Percentiles rank a stretch among this genome's conserved stretches.
These are phyloP conservation scores for Cephalotrichum gorgonifer DNA, from an alignment of 2,329 filamentous ascomycete species.

Conservation along the genomic window DNA sequence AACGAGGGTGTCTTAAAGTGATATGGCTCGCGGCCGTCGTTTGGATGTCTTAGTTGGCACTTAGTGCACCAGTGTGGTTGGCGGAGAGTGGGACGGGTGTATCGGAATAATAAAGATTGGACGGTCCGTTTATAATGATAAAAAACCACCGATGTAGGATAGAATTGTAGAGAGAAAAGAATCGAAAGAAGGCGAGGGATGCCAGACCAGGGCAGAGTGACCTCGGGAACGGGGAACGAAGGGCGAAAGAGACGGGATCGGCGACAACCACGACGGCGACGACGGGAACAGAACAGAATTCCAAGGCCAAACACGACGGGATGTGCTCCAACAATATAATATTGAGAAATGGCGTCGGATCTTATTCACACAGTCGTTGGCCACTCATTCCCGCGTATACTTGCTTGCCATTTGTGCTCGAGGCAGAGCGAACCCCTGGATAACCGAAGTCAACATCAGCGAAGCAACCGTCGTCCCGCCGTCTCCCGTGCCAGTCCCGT, in stretches of 20 bases:
- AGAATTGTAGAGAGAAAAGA: background rate
- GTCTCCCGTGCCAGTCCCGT: background rate
- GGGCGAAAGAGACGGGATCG: background rate
- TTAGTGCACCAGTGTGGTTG: too few species aligned
- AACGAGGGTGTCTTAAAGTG: constrained; percentile 2
- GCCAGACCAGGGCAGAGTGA: constrained; percentile 4
- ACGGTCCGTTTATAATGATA: background rate
- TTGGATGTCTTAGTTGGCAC: background rate
- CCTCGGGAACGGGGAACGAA: background rate
- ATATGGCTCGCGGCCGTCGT: background rate
- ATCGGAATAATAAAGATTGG: background rate
- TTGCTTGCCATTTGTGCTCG: too few species aligned
- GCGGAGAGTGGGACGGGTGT: background rate
- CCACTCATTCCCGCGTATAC: too few species aligned
- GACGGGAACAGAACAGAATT: background rate
- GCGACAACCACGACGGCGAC: background rate
- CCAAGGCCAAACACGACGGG: background rate
- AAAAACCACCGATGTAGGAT: background rate
- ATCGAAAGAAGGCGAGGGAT: background rate
- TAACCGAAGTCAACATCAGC: background rate
- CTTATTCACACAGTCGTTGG: too few species aligned
- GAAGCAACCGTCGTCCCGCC: background rate
- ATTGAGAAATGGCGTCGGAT: background rate
- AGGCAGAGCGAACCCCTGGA: background rate
- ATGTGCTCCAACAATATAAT: background rate